phyloP scores from a whole-genome alignment of 495 filamentous ascomycete genomes.

The Clohesyomyces aquaticus region DNA sequence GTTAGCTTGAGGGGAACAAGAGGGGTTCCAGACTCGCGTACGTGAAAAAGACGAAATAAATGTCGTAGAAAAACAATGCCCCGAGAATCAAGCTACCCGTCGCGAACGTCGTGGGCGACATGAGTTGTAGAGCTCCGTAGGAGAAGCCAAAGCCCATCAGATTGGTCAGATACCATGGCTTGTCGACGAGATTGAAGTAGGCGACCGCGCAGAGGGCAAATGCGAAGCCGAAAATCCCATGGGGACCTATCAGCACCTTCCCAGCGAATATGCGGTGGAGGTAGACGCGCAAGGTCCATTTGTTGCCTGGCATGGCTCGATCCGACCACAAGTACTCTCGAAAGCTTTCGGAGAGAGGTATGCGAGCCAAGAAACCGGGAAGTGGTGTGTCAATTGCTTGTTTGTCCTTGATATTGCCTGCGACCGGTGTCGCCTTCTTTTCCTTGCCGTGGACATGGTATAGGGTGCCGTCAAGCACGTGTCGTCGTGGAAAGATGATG shows the following conservation, averaged over 20 bases:
- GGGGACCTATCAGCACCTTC: conserved; percentile 55
- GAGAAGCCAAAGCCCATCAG: conserved; percentile 83
- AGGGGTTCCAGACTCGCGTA: conserved; percentile 43
- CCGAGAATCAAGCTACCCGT: conserved; percentile 78
- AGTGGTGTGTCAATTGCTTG: conserved; percentile 51
- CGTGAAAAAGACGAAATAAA: conserved; percentile 97
- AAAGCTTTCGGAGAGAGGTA: conserved; percentile 50
- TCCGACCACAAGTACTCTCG: conserved; percentile 53
- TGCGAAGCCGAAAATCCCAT: conserved; percentile 64
- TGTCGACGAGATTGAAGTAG: conserved; percentile 71
- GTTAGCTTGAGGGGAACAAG: conserved; percentile 8
- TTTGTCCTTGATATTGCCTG: conserved; percentile 25
- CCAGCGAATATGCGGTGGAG: conserved; percentile 51
- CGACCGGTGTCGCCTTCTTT: conserved; percentile 34
- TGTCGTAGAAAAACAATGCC: conserved; percentile 90
- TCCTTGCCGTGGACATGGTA: conserved; percentile 46
- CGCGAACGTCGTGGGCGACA: conserved; percentile 88
- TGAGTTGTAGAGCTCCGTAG: conserved; percentile 76
- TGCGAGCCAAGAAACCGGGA: conserved; percentile 52
- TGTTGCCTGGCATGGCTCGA: conserved; percentile 54
- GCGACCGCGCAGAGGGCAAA: conserved; percentile 61
- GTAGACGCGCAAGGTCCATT: conserved; percentile 54
- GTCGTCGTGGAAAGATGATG: conserved; percentile 71
- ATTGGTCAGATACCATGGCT: conserved; percentile 83
- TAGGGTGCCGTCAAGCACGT: conserved; percentile 53